These are phyloP conservation scores for Zoysia pacifica DNA, from an alignment of 176 grass and related monocot species.

Conservation along the genomic window DNA sequence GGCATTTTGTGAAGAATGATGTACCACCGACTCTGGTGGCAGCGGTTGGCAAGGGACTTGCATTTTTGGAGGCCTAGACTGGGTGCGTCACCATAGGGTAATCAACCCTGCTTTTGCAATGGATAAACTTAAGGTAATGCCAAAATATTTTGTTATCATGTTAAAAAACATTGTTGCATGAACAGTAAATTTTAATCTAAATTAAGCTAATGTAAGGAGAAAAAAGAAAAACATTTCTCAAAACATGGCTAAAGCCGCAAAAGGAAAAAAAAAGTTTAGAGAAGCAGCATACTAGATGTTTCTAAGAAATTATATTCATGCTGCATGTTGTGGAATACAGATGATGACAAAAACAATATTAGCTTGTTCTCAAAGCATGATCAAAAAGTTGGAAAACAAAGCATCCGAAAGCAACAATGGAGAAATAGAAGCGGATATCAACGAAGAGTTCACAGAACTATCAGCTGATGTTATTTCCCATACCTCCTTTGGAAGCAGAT, in stretches of 20 bases:
- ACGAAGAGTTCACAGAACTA: conserved; percentile 31
- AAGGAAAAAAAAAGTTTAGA: neutral
- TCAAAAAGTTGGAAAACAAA: conserved; percentile 30
- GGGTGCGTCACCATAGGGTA: conserved; percentile 54
- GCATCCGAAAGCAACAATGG: neutral
- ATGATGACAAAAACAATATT: conserved; percentile 50
- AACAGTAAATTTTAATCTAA: neutral
- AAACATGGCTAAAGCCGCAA: neutral
- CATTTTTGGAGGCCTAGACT: conserved; percentile 44
- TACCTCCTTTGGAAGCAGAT: conserved; percentile 46
- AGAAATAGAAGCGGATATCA: conserved; percentile 37
- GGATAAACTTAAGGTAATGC: conserved; percentile 59
- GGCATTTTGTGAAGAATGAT: conserved; percentile 47
- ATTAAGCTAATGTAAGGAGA: neutral
- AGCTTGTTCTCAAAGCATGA: conserved; percentile 34
- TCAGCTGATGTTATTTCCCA: conserved; percentile 56
- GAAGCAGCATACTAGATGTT: neutral
- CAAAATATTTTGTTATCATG: neutral
- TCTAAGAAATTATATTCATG: conserved; percentile 2
- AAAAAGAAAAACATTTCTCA: neutral
- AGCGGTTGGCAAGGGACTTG: conserved; percentile 54
- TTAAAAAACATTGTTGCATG: neutral
- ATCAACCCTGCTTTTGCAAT: conserved; percentile 55
- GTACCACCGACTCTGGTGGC: conserved; percentile 24
- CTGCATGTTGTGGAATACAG: conserved; percentile 26